phyloP scores from a whole-genome alignment of 768 basidiomycete genomes.

The Daedaleopsis sinensis region DNA sequence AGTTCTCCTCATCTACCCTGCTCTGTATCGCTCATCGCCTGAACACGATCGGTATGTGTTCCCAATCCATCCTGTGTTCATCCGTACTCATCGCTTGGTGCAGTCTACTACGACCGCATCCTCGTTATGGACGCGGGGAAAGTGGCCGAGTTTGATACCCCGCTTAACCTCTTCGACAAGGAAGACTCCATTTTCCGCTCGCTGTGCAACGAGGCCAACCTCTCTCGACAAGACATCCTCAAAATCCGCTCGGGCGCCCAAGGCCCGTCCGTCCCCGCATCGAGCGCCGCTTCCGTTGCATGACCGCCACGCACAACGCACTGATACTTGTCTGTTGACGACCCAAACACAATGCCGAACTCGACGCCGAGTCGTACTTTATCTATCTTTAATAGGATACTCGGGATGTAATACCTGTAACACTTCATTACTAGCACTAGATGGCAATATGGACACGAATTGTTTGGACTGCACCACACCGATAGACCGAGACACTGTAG shows the following conservation, averaged over 20 bases:
- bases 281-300: not conserved
- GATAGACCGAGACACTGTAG: too few relatives aligned
- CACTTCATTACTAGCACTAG: too few relatives aligned
- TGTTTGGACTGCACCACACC: too few relatives aligned
- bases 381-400: too few relatives aligned
- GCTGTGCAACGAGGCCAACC: constrained; percentile 66
- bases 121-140: constrained; percentile 73
- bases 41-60: constrained; percentile 53
- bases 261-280: constrained; percentile 3
- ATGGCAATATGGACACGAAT: too few relatives aligned
- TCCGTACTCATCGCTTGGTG: constrained; percentile 32
- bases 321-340: too few relatives aligned
- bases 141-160: constrained; percentile 76
- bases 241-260: constrained; percentile 43
- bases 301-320: too few relatives aligned
- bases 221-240: constrained; percentile 58
- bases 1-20: constrained; percentile 76
- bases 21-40: constrained; percentile 75
- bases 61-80: not conserved
- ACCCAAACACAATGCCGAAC: too few relatives aligned
- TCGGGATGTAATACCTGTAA: too few relatives aligned
- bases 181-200: constrained; percentile 68
- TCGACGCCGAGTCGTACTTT: too few relatives aligned
- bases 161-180: constrained; percentile 63
- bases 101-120: constrained; percentile 68